phyloP scores from a whole-genome alignment of 148 eudicot species.

The Rhododendron molle region DNA sequence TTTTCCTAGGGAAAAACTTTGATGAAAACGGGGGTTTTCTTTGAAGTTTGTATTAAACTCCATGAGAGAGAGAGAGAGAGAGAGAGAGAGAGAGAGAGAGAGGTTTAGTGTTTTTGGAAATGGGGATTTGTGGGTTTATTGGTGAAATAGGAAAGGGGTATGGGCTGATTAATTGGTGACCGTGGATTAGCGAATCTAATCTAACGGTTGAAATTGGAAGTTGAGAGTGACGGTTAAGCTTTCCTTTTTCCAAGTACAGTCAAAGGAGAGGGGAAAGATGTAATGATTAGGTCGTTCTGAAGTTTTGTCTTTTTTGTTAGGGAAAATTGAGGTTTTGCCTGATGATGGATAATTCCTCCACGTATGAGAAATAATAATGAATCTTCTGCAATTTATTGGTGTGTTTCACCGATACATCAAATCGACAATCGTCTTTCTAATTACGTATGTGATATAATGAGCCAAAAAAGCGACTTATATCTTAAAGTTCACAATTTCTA shows the following conservation, averaged over 20 bases:
- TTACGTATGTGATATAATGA: too few relatives aligned
- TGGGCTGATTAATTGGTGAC: neutral
- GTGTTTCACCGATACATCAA: too few relatives aligned
- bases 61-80: neutral
- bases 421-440: too few relatives aligned
- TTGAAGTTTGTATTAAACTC: neutral
- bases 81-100: neutral
- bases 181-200: neutral
- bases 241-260: neutral
- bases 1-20: neutral
- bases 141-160: neutral
- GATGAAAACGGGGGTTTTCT: neutral
- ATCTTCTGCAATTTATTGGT: too few relatives aligned
- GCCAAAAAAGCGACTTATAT: too few relatives aligned
- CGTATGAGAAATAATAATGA: neutral
- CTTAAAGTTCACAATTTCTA: too few relatives aligned
- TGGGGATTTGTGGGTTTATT: neutral
- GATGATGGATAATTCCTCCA: too few relatives aligned
- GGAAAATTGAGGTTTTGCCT: neutral
- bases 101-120: neutral
- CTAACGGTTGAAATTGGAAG: neutral
- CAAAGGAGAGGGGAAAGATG: neutral
- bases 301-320: neutral
- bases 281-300: neutral
- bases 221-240: neutral